Evolutionary conservation across 116 monocot genomes (phyloP).

Genomic region (Iris pallida): DNA sequence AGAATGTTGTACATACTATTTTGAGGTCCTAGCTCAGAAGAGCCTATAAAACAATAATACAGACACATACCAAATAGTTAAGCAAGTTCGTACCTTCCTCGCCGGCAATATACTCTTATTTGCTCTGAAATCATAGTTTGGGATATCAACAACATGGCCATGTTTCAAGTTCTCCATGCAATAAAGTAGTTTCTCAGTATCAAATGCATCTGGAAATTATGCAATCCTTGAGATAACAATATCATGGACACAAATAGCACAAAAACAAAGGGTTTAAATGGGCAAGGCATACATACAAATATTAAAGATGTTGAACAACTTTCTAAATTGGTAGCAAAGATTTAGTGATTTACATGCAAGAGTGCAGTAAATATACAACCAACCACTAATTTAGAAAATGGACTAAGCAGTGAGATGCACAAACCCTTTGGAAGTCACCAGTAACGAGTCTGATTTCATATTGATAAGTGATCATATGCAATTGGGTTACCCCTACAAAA

Average conservation of each 20-base stretch:
- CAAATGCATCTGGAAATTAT: slow-evolving; percentile 48
- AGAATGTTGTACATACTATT: background rate
- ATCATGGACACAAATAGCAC: background rate
- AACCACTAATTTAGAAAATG: background rate
- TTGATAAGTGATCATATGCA: background rate
- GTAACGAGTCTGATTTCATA: background rate
- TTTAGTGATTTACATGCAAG: background rate
- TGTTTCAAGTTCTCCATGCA: slow-evolving; percentile 49
- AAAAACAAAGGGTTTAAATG: background rate
- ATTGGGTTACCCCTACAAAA: too few species aligned
- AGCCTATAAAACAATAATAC: background rate
- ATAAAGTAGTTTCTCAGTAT: slow-evolving; percentile 41
- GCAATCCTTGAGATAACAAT: slow-evolving; percentile 3
- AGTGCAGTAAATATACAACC: background rate
- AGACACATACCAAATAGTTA: too few species aligned
- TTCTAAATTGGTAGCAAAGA: background rate
- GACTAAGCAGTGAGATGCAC: background rate
- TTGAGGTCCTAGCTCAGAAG: background rate
- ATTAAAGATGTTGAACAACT: background rate
- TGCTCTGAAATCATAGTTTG: slow-evolving; percentile 49
- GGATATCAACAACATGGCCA: slow-evolving; percentile 34
- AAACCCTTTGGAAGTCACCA: background rate
- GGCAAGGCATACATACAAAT: background rate
- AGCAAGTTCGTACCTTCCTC: slow-evolving; percentile 34
- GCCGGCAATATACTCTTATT: slow-evolving; percentile 31